Percentiles rank a stretch among this genome's conserved stretches.
Conservation (phyloP, 345 rosid species). For the Carallia brachiata region DNA sequence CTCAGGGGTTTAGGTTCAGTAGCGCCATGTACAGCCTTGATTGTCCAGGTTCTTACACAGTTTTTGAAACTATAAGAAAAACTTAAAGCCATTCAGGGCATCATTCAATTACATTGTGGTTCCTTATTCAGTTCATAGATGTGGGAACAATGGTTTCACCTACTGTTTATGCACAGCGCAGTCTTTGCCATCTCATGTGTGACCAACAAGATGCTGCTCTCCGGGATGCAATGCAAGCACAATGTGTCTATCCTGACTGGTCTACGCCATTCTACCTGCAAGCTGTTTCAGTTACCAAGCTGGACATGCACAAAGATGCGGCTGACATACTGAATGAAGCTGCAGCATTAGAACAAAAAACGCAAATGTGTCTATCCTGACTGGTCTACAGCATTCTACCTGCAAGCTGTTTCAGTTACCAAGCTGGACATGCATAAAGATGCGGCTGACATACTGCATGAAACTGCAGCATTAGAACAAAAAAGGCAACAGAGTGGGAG, state of each 20-base stretch:
- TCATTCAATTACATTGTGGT: no score
- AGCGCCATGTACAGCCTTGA: no score
- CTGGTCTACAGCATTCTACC: conserved; percentile 88
- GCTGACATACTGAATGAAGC: conserved; percentile 81
- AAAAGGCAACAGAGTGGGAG: conserved; percentile 24
- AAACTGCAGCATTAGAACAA: conserved; percentile 41
- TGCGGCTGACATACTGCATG: conserved; percentile 63
- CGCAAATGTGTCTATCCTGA: background rate
- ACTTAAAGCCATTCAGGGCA: no score
- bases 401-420: conserved; percentile 52
- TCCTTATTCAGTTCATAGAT: conserved; percentile 60
- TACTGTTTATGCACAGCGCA: conserved; percentile 72
- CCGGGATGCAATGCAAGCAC: conserved; percentile 31
- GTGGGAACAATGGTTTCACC: conserved; percentile 83
- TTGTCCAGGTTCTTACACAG: no score
- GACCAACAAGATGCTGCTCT: conserved; percentile 87
- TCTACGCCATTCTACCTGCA: conserved; percentile 89
- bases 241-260: conserved; percentile 31
- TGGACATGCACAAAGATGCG: background rate
- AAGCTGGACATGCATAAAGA: background rate
- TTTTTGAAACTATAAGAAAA: no score
- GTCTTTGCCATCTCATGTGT: conserved; percentile 69
- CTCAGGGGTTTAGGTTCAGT: no score
- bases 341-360: conserved; percentile 15
- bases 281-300: conserved; percentile 33